These are phyloP conservation scores for Chaetothyriales sp. DNA, from an alignment of 2,329 filamentous ascomycete species.

Conservation along the genomic window DNA sequence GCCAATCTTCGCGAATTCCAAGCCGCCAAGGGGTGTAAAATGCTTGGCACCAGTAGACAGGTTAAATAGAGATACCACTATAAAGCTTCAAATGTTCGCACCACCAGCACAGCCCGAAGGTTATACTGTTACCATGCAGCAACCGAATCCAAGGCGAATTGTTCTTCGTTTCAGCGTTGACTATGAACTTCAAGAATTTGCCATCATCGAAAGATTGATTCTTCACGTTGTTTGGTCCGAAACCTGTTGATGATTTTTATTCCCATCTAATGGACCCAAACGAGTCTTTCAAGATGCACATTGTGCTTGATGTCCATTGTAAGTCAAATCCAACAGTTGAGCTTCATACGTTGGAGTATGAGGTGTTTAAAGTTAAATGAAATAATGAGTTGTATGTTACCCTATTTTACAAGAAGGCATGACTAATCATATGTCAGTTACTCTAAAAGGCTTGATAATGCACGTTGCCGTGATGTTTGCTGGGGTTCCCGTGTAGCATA, in stretches of 20 bases:
- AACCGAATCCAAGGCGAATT: conserved; percentile 3
- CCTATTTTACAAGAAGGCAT: background rate
- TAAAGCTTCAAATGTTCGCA: too few species aligned
- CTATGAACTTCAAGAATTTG: conserved; percentile 6
- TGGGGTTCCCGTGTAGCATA: background rate
- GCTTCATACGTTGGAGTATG: conserved; percentile 1
- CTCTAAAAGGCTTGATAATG: background rate
- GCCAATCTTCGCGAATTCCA: too few species aligned
- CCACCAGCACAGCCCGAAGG: too few species aligned
- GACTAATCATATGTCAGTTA: conserved; percentile 3
- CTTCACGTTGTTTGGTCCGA: conserved; percentile 1
- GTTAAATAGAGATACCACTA: too few species aligned
- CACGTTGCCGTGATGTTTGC: background rate
- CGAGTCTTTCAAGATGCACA: conserved; percentile 5
- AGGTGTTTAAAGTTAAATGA: conserved; percentile 7
- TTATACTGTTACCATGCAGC: too few species aligned
- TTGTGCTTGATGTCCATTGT: conserved; percentile 5
- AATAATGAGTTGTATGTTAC: conserved; percentile 2
- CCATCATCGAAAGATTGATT: conserved; percentile 5
- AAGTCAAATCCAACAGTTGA: conserved; percentile 1
- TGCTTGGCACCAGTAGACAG: too few species aligned
- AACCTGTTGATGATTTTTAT: conserved; percentile 5
- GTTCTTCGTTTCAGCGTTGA: conserved; percentile 5
- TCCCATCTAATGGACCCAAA: conserved; percentile 7
- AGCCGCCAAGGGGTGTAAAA: too few species aligned